Percentiles rank a stretch among this genome's conserved stretches.
These are phyloP conservation scores for Penicillium ucsense DNA, from an alignment of 495 filamentous ascomycete genomes.

Conservation along the genomic window DNA sequence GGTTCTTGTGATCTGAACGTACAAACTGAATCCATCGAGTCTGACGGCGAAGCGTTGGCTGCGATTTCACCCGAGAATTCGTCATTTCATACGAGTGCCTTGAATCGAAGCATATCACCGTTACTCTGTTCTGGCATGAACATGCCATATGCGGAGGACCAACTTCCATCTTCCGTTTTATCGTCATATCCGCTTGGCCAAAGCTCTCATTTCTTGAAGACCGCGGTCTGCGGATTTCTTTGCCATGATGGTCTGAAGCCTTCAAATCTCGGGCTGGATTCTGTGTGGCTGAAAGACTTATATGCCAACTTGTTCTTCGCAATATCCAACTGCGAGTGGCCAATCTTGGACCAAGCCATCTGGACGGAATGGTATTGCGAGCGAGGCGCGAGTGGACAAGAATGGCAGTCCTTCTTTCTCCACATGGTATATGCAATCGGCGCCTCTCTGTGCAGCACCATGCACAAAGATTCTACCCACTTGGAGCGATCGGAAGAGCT, in stretches of 20 bases:
- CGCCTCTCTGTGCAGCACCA: slow-evolving; percentile 16
- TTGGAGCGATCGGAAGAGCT: slow-evolving; percentile 16
- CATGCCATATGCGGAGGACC: too few species aligned
- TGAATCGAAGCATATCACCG: slow-evolving; percentile 4
- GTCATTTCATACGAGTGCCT: neutral
- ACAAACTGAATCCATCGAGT: slow-evolving; percentile 15
- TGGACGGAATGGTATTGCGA: slow-evolving; percentile 22
- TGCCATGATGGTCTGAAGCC: slow-evolving; percentile 7
- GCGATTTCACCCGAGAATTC: neutral
- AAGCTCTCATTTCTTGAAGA: too few species aligned
- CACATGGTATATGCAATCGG: slow-evolving; percentile 27
- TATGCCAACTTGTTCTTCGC: slow-evolving; percentile 26
- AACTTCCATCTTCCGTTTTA: too few species aligned
- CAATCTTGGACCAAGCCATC: slow-evolving; percentile 16
- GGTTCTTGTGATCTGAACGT: slow-evolving; percentile 18
- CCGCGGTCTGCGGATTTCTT: slow-evolving; percentile 6
- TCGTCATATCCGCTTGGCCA: too few species aligned
- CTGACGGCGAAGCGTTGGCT: neutral
- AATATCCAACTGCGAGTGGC: slow-evolving; percentile 26
- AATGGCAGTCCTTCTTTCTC: slow-evolving; percentile 22
- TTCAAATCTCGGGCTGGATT: slow-evolving; percentile 6
- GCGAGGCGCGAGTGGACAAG: slow-evolving; percentile 5
- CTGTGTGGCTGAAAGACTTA: slow-evolving; percentile 17
- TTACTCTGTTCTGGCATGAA: neutral
- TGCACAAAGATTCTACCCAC: slow-evolving; percentile 17